phyloP scores from a whole-genome alignment of 2,329 filamentous ascomycete species.

The Golovinomyces cichoracearum region DNA sequence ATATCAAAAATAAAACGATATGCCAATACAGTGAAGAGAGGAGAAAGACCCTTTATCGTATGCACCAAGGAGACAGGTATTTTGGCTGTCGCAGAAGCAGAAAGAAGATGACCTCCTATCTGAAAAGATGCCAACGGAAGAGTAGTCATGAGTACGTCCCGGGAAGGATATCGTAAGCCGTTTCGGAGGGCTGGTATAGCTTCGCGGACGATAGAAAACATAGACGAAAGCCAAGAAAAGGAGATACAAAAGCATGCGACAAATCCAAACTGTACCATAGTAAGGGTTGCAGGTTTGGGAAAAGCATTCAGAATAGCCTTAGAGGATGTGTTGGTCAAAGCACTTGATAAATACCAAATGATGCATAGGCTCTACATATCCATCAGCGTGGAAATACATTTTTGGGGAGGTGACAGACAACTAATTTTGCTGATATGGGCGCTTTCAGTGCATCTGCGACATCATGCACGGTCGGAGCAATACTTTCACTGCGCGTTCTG shows the following conservation, averaged over 20 bases:
- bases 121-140: conserved; percentile 84
- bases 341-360: conserved; percentile 85
- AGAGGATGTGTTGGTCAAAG: conserved; percentile 88
- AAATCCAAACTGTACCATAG: conserved; percentile 77
- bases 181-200: conserved; percentile 56
- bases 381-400: conserved; percentile 11
- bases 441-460: conserved; percentile 75
- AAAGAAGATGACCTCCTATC: conserved; percentile 76
- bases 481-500: conserved; percentile 52
- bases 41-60: conserved; percentile 92
- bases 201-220: conserved; percentile 44
- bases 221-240: conserved; percentile 46
- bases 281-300: conserved; percentile 72
- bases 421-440: conserved; percentile 63
- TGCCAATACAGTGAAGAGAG: conserved; percentile 78
- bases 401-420: conserved; percentile 31
- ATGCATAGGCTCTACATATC: conserved; percentile 47
- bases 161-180: conserved; percentile 55
- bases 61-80: conserved; percentile 94
- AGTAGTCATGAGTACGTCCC: conserved; percentile 61
- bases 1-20: conserved; percentile 79
- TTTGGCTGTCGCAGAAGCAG: conserved; percentile 74
- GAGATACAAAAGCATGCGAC: conserved; percentile 70
- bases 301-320: conserved; percentile 90
- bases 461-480: conserved; percentile 81